These are phyloP conservation scores for Bipolaris gigantea DNA, from an alignment of 2,329 filamentous ascomycete species.

Conservation along the genomic window DNA sequence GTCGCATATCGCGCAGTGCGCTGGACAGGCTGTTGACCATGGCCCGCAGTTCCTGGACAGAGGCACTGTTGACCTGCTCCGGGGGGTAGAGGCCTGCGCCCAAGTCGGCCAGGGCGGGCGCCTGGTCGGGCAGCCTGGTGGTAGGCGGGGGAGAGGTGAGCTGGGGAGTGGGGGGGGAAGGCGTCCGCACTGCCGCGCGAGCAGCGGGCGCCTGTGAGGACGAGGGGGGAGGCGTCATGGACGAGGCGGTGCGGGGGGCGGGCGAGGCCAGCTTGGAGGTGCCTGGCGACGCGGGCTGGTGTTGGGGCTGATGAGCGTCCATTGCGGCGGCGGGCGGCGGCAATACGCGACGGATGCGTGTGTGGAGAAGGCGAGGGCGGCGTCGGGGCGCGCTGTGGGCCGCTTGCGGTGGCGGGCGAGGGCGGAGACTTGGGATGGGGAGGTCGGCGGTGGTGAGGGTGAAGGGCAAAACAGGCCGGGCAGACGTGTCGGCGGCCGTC, in stretches of 20 bases:
- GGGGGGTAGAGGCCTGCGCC: slow-evolving; percentile 50
- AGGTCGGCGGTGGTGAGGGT: slow-evolving; percentile 1
- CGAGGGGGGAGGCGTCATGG: slow-evolving; percentile 67
- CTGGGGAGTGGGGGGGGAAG: slow-evolving; percentile 55
- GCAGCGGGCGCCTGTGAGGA: slow-evolving; percentile 54
- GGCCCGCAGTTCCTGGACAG: slow-evolving; percentile 55
- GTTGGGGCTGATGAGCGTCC: slow-evolving; percentile 29
- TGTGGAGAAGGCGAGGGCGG: neutral
- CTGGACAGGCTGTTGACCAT: slow-evolving; percentile 58
- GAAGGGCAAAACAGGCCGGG: slow-evolving; percentile 16
- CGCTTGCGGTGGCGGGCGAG: neutral
- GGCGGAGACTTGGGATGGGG: slow-evolving; percentile 4
- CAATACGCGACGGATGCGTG: slow-evolving; percentile 26
- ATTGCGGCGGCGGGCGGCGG: slow-evolving; percentile 30
- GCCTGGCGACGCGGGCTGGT: slow-evolving; percentile 30
- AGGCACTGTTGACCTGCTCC: slow-evolving; percentile 57
- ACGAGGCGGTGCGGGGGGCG: slow-evolving; percentile 51
- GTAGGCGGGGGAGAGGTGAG: slow-evolving; percentile 55
- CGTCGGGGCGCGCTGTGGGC: slow-evolving; percentile 7
- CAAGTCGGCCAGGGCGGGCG: slow-evolving; percentile 32
- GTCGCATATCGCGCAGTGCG: slow-evolving; percentile 68
- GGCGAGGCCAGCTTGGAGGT: slow-evolving; percentile 41
- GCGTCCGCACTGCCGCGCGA: slow-evolving; percentile 48
- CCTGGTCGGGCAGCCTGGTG: slow-evolving; percentile 32
- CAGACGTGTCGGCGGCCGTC: slow-evolving; percentile 13